These are phyloP conservation scores for Darksidea phi DNA, from an alignment of 495 filamentous ascomycete genomes.

Conservation along the genomic window DNA sequence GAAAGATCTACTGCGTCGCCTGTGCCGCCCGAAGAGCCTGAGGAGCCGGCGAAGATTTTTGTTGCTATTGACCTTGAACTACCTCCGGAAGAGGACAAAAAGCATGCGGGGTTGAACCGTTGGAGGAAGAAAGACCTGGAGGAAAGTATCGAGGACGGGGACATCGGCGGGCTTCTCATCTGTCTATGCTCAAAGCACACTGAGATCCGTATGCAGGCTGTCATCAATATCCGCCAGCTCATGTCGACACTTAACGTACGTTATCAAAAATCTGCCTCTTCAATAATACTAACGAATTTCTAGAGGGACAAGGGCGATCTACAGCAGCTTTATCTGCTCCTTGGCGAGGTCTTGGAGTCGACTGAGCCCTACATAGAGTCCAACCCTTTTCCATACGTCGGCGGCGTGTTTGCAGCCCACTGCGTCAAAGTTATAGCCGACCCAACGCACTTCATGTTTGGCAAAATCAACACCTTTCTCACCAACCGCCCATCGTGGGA, in stretches of 20 bases:
- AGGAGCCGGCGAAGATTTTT: neutral
- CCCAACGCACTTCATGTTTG: conserved; percentile 79
- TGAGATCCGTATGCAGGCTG: conserved; percentile 74
- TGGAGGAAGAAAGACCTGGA: conserved; percentile 75
- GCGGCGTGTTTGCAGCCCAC: conserved; percentile 70
- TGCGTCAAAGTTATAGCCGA: conserved; percentile 67
- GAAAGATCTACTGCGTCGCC: conserved; percentile 17
- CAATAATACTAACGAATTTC: conserved; percentile 16
- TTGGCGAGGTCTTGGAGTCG: conserved; percentile 76
- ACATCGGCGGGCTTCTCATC: conserved; percentile 63
- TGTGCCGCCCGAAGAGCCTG: conserved; percentile 12
- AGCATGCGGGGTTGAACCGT: conserved; percentile 58
- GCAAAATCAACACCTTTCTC: conserved; percentile 82
- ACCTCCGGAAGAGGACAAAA: conserved; percentile 49
- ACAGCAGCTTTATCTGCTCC: conserved; percentile 69
- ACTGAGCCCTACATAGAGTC: conserved; percentile 54
- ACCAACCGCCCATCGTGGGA: conserved; percentile 72
- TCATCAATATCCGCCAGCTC: conserved; percentile 62
- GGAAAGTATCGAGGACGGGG: conserved; percentile 70
- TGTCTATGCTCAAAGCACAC: conserved; percentile 72
- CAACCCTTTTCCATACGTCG: conserved; percentile 66
- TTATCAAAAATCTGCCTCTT: conserved; percentile 46
- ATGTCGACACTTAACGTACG: conserved; percentile 61
- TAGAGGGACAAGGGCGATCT: conserved; percentile 64
- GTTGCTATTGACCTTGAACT: conserved; percentile 21